Conservation (phyloP, 345 rosid genomes). For the Syzygium oleosum region DNA sequence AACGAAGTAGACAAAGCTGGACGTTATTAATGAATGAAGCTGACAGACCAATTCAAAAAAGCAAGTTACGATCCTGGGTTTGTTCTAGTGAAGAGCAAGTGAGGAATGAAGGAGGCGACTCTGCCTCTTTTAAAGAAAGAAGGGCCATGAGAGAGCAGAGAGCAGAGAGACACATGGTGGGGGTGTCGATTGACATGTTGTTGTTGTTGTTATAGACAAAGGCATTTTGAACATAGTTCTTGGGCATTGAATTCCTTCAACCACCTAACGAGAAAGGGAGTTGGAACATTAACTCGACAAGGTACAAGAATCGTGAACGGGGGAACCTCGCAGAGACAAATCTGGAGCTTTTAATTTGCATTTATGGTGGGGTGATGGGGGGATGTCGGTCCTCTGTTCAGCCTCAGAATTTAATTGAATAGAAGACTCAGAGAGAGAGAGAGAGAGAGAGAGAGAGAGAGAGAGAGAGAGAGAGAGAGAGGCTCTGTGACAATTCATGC, state of each 20-base stretch:
- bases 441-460: neutral
- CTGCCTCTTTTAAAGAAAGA: neutral
- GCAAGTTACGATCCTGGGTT: neutral
- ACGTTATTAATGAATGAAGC: neutral
- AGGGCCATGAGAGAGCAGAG: neutral
- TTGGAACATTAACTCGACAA: conserved; percentile 25
- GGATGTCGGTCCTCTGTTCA: conserved; percentile 29
- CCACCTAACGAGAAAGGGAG: conserved; percentile 30
- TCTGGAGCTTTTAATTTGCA: conserved; percentile 29
- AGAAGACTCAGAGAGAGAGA: neutral
- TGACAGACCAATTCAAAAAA: neutral
- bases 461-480: neutral
- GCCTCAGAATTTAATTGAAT: neutral
- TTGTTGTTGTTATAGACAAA: neutral
- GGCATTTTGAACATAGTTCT: conserved; percentile 7
- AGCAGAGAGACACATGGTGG: neutral
- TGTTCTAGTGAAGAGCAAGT: neutral
- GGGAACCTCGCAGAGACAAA: conserved; percentile 9
- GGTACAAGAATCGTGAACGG: conserved; percentile 27
- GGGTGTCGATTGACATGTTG: neutral
- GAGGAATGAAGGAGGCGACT: neutral
- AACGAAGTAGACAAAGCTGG: neutral
- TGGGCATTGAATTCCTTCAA: conserved; percentile 15
- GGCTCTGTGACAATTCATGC: neutral
- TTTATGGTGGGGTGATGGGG: conserved; percentile 10